These are phyloP conservation scores for Chlamydomonas urium DNA, from an alignment of 139 green algal genomes.

Conservation along the genomic window DNA sequence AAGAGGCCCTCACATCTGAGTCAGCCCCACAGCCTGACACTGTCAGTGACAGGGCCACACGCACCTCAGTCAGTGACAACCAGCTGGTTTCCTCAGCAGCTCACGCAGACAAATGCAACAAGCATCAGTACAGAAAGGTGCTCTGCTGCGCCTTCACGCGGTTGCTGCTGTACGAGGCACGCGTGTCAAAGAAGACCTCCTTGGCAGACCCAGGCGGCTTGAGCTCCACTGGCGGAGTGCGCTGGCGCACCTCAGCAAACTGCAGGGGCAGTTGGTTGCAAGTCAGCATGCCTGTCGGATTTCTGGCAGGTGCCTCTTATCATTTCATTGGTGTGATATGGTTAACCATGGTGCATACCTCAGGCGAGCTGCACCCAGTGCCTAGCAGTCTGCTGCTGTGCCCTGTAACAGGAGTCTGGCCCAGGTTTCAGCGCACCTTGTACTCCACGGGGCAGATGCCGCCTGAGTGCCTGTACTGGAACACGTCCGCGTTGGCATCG, in stretches of 20 bases:
- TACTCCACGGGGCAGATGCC: conserved; percentile 43
- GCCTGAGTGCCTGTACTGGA: conserved; percentile 35
- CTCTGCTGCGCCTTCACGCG: background rate
- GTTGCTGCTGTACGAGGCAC: conserved; percentile 15
- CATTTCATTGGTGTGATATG: background rate
- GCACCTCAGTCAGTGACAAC: too few species aligned
- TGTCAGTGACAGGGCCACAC: too few species aligned
- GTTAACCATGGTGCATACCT: background rate
- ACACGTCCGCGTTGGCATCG: conserved; percentile 23
- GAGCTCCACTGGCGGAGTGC: conserved; percentile 11
- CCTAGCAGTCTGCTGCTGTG: too few species aligned
- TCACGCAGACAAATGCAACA: too few species aligned
- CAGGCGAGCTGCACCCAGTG: too few species aligned
- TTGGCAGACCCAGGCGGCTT: background rate
- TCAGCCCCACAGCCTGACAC: too few species aligned
- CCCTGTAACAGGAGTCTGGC: too few species aligned
- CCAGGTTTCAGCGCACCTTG: conserved; percentile 36
- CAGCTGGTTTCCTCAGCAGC: too few species aligned
- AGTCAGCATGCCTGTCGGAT: background rate
- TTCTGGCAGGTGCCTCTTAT: background rate
- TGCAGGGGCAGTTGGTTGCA: conserved; percentile 6
- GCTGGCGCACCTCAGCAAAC: conserved; percentile 6
- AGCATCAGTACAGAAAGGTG: background rate
- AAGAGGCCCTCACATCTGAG: too few species aligned
- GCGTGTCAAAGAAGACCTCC: conserved; percentile 17